Percentiles rank a stretch among this genome's conserved stretches.
phyloP scores from a whole-genome alignment of 345 rosid species.

The Garcia nutans region DNA sequence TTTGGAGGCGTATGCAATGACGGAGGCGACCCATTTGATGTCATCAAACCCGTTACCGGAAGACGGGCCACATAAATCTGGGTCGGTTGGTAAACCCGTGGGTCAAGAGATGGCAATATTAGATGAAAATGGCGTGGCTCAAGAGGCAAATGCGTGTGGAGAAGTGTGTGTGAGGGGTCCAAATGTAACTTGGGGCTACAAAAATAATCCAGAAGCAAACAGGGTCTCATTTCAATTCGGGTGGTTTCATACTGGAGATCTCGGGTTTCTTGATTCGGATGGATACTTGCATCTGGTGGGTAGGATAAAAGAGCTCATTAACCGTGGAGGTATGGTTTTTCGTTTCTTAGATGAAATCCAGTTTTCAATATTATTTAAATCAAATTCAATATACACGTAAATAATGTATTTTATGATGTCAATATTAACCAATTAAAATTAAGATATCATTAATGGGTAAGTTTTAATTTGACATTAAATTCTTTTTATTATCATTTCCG shows the following conservation, averaged over 20 bases:
- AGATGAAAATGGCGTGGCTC: slow-evolving; percentile 57
- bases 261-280: slow-evolving; percentile 73
- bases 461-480: too few relatives aligned
- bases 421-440: too few relatives aligned
- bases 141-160: slow-evolving; percentile 43
- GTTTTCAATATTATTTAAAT: too few relatives aligned
- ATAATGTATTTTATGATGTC: too few relatives aligned
- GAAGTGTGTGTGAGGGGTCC: slow-evolving; percentile 89
- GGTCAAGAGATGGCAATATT: slow-evolving; percentile 80
- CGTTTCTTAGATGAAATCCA: neutral
- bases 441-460: too few relatives aligned
- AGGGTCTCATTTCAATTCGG: slow-evolving; percentile 71
- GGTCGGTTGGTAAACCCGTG: slow-evolving; percentile 84
- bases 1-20: slow-evolving; percentile 91
- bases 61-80: slow-evolving; percentile 70
- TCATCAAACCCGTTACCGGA: slow-evolving; percentile 79
- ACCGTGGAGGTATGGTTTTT: slow-evolving; percentile 74
- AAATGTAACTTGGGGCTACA: slow-evolving; percentile 86
- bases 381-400: too few relatives aligned
- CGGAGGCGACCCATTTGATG: slow-evolving; percentile 82
- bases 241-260: slow-evolving; percentile 96
- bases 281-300: slow-evolving; percentile 91
- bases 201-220: slow-evolving; percentile 84
- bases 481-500: neutral
- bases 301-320: slow-evolving; percentile 92